A percentile compares a stretch with the other conserved stretches of the same genome.
phyloP scores from a whole-genome alignment of 1,139 yeast species.

The Yamadazyma kanchanaburiensis region DNA sequence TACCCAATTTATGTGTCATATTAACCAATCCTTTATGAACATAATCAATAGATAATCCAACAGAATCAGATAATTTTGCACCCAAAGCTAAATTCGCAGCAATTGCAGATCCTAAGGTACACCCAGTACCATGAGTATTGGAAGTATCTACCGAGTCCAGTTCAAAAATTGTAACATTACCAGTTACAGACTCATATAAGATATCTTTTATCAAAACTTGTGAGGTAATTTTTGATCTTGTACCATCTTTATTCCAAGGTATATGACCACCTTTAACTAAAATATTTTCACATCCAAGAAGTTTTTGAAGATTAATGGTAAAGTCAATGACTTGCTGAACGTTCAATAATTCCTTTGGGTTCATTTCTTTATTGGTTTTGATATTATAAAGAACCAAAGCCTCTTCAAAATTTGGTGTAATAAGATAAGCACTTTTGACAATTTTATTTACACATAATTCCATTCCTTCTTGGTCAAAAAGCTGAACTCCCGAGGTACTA shows the following conservation, averaged over 20 bases:
- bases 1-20: constrained; percentile 40
- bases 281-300: constrained; percentile 49
- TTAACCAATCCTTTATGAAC: constrained; percentile 62
- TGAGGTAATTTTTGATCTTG: constrained; percentile 16
- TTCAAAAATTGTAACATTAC: constrained; percentile 40
- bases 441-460: constrained; percentile 41
- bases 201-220: constrained; percentile 50
- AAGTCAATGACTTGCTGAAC: constrained; percentile 16
- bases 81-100: constrained; percentile 71
- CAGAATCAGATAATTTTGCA: constrained; percentile 40
- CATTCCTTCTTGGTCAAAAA: constrained; percentile 51
- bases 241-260: constrained; percentile 39
- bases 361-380: not conserved
- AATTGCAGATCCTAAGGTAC: constrained; percentile 80
- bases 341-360: not conserved
- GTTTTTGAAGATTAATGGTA: constrained; percentile 40
- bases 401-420: constrained; percentile 79
- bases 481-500: constrained; percentile 67
- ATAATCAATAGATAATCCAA: constrained; percentile 57
- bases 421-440: constrained; percentile 52
- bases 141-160: constrained; percentile 48
- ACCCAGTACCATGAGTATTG: constrained; percentile 88
- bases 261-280: constrained; percentile 83
- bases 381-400: constrained; percentile 29
- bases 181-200: constrained; percentile 46